Evolutionary conservation across 2,329 filamentous ascomycete genomes (phyloP).

Genomic region (Fusarium agapanthi): DNA sequence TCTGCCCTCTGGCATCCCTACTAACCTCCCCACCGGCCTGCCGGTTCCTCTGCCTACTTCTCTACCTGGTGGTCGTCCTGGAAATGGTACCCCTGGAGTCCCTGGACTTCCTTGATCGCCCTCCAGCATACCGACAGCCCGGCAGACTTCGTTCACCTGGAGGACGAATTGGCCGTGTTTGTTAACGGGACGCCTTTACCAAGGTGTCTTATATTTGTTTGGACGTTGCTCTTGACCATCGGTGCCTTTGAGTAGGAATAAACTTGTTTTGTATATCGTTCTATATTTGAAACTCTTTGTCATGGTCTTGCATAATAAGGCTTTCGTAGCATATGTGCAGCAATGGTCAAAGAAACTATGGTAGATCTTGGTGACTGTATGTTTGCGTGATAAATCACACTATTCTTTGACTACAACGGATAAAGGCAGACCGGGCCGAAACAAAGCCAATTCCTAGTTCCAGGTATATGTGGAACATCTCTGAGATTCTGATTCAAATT

Average conservation of each 20-base stretch:
- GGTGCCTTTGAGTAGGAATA: fast-evolving
- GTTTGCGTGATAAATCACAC: fast-evolving
- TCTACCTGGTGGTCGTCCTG: not conserved
- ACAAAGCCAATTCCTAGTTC: not conserved
- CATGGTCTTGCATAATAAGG: not conserved
- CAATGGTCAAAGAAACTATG: not conserved
- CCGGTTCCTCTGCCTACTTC: not conserved
- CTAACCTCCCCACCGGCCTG: not conserved
- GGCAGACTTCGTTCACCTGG: fast-evolving
- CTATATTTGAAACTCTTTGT: too few relatives aligned
- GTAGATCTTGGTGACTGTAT: not conserved
- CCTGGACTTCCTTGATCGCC: not conserved
- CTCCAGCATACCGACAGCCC: not conserved
- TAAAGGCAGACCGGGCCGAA: not conserved
- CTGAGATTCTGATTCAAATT: not conserved
- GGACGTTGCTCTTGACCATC: fast-evolving
- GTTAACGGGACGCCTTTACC: fast-evolving
- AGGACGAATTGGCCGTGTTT: fast-evolving
- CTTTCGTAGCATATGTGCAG: not conserved
- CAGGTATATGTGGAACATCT: not conserved
- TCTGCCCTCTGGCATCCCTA: not conserved
- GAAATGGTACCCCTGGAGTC: not conserved
- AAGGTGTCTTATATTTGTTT: fast-evolving
- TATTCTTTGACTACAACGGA: fast-evolving
- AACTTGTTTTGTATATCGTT: not conserved